These are phyloP conservation scores for Brettanomyces bruxellensis DNA, from an alignment of 805 yeast species.

Conservation along the genomic window DNA sequence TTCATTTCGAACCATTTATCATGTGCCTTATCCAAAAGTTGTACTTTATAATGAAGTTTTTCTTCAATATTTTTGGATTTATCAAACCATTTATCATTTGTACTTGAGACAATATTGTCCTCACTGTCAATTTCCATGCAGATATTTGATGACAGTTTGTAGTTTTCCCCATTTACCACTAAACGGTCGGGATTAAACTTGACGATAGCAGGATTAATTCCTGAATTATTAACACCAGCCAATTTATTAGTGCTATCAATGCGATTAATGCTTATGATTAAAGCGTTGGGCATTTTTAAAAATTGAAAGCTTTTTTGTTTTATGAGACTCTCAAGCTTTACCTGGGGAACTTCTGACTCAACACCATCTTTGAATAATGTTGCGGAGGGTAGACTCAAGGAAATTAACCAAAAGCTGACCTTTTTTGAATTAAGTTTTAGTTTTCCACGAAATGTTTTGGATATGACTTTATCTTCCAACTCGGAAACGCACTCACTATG, in stretches of 20 bases:
- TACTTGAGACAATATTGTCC: slow-evolving; percentile 4
- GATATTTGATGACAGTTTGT: slow-evolving; percentile 41
- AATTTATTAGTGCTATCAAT: slow-evolving; percentile 28
- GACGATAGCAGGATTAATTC: slow-evolving; percentile 53
- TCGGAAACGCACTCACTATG: slow-evolving; percentile 19
- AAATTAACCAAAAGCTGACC: slow-evolving; percentile 41
- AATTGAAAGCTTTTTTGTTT: slow-evolving; percentile 32
- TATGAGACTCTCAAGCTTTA: slow-evolving; percentile 35
- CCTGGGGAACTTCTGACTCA: slow-evolving; percentile 41
- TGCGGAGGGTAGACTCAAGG: slow-evolving; percentile 50
- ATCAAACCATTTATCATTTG: neutral
- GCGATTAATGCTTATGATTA: slow-evolving; percentile 52
- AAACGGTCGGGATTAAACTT: slow-evolving; percentile 38
- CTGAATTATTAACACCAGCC: slow-evolving; percentile 26
- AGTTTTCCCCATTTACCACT: slow-evolving; percentile 20
- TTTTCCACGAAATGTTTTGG: slow-evolving; percentile 44
- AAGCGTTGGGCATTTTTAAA: slow-evolving; percentile 37
- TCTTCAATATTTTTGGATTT: slow-evolving; percentile 1
- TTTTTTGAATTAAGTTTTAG: slow-evolving; percentile 20
- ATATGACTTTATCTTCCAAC: slow-evolving; percentile 14
- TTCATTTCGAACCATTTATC: slow-evolving; percentile 52
- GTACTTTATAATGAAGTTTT: slow-evolving; percentile 37
- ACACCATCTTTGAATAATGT: slow-evolving; percentile 47
- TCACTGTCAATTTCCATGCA: slow-evolving; percentile 16
- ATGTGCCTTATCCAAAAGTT: slow-evolving; percentile 29